Evolutionary conservation across 1,139 yeast species (phyloP), one percentile per base, ranked within the genome.

Genomic region (Pichia sp.): DNA sequence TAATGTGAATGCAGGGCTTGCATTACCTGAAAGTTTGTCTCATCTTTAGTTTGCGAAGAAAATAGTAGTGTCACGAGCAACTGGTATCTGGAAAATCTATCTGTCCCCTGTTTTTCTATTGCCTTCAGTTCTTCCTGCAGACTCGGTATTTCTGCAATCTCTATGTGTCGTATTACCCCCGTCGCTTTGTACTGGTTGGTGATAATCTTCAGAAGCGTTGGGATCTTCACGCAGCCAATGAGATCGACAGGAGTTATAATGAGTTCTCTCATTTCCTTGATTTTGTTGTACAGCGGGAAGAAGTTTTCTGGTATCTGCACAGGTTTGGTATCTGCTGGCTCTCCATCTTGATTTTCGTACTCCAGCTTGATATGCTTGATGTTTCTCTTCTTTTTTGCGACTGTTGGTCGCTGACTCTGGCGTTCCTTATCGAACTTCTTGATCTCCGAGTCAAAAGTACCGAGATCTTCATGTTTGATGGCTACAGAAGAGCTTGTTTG

Each of bases 11-110:
- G 84, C 59, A 92, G 71, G 26, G 72, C 76, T 36, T 70, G 70
- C 85, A 92, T 85, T 0, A 95, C 96, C 47, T 76, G 77, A 52
- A 77, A 87, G 60, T 88, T 92, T 40, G 85, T 82, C 66, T 89
- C 96, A 68, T 93, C 99, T 65, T 87, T 90, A 1, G 98, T 93
- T 64, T 92, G 98, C 0, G 97, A 81, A 13, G 96, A 88, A 38
- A 93, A 79, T 93, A 92, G 88, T 53, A 92, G 75, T 3, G 96
- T 84, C 0, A 90, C 75, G 47, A 92, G 73, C 42, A 89, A 74
- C 68, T 90, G 97, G 66, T 85, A 86, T 50, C 97, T 74, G 63
- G 57, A 67, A 7, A 63, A 53, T 11, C 57, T 58, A 11, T 70
- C 66, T 7, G 56, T 42, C 30, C 30, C 23, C 38, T 26, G 8